phyloP scores from a whole-genome alignment of 2,329 filamentous ascomycete species.

The Rhinocladiella mackenziei region DNA sequence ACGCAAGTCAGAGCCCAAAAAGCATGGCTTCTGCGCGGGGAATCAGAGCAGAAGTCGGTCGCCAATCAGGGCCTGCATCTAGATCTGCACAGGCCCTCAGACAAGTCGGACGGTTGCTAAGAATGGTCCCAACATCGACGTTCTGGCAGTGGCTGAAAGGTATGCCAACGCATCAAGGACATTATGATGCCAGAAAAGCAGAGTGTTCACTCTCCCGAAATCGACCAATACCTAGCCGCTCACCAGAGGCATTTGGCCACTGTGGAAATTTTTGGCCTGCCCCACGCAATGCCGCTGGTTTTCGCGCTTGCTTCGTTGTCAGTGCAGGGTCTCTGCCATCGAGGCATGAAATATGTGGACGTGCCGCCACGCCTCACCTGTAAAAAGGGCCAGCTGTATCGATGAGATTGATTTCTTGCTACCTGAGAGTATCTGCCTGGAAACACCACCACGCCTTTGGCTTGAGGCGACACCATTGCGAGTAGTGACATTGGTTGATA shows the following conservation, averaged over 20 bases:
- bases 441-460: constrained; percentile 9
- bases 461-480: constrained; percentile 11
- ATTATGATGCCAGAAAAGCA: constrained; percentile 26
- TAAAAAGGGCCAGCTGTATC: constrained; percentile 21
- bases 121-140: constrained; percentile 24
- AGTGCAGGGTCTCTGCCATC: constrained; percentile 25
- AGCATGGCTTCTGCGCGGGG: constrained; percentile 17
- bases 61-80: constrained; percentile 21
- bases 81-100: constrained; percentile 23
- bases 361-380: constrained; percentile 18
- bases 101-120: constrained; percentile 21
- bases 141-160: constrained; percentile 28
- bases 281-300: constrained; percentile 27
- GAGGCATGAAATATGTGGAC: constrained; percentile 21
- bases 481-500: constrained; percentile 14
- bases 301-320: constrained; percentile 30
- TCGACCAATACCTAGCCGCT: constrained; percentile 25
- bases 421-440: constrained; percentile 17
- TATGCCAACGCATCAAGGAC: constrained; percentile 31
- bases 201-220: constrained; percentile 14
- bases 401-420: constrained; percentile 18
- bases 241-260: constrained; percentile 27
- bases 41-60: constrained; percentile 3
- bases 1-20: constrained; percentile 11
- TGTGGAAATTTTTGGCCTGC: constrained; percentile 28